Conservation (phyloP, 148 eudicot species). For the Vaccinium macrocarpon region DNA sequence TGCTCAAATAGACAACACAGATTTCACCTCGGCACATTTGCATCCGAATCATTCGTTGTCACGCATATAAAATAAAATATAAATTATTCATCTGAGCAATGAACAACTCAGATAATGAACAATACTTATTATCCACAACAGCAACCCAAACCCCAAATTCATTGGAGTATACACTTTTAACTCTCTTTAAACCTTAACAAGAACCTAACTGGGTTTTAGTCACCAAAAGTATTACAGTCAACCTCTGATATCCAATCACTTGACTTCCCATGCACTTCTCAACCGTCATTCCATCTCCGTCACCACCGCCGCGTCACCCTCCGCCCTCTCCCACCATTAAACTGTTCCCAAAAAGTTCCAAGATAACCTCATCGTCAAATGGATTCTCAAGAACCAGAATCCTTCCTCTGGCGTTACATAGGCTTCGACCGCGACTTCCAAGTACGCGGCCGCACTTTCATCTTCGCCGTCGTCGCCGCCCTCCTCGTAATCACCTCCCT, state of each 20-base stretch:
- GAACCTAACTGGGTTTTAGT: too few relatives aligned
- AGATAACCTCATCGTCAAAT: background rate
- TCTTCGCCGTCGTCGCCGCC: conserved; percentile 57
- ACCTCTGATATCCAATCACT: background rate
- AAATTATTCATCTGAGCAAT: too few relatives aligned
- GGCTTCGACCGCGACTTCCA: conserved; percentile 61
- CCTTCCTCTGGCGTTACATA: conserved; percentile 70
- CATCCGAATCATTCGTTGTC: too few relatives aligned
- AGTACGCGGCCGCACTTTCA: conserved; percentile 65
- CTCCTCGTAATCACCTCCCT: conserved; percentile 45
- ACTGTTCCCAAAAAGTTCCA: background rate
- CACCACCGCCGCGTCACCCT: conserved; percentile 27
- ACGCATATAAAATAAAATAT: too few relatives aligned
- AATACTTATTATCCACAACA: too few relatives aligned
- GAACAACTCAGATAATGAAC: too few relatives aligned
- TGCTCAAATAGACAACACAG: too few relatives aligned
- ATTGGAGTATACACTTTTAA: too few relatives aligned
- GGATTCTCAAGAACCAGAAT: conserved; percentile 25
- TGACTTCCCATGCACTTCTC: background rate
- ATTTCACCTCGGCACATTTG: too few relatives aligned
- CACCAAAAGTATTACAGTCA: background rate
- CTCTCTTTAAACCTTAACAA: too few relatives aligned
- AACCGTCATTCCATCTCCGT: conserved; percentile 11
- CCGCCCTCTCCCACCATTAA: background rate
- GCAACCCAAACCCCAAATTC: too few relatives aligned